These are phyloP conservation scores for Vigna radiata DNA, from an alignment of 306 rosid genomes.

Conservation along the genomic window DNA sequence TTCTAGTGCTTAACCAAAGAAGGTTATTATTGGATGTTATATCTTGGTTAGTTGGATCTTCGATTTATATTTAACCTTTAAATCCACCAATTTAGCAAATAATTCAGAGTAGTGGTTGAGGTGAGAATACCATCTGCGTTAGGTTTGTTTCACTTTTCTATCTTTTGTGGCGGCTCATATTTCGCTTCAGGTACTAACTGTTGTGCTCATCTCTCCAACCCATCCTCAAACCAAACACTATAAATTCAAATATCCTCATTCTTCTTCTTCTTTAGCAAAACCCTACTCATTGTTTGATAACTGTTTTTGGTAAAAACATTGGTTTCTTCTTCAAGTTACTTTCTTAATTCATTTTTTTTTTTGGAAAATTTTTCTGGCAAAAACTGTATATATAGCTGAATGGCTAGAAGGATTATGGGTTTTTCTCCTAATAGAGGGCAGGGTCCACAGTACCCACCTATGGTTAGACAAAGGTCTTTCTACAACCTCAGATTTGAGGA, in stretches of 20 bases:
- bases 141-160: slow-evolving; percentile 30
- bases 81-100: slow-evolving; percentile 48
- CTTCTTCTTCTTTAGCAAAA: background rate
- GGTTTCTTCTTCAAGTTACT: background rate
- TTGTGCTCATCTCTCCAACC: slow-evolving; percentile 1
- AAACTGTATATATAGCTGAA: background rate
- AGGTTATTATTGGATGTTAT: slow-evolving; percentile 13
- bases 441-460: slow-evolving; percentile 35
- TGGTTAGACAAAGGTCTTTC: slow-evolving; percentile 34
- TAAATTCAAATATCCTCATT: background rate
- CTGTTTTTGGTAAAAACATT: background rate
- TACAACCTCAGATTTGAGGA: slow-evolving; percentile 46
- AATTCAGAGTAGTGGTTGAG: slow-evolving; percentile 52
- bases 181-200: slow-evolving; percentile 39
- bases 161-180: slow-evolving; percentile 53
- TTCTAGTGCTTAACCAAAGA: background rate
- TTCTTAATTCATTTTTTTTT: background rate
- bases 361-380: background rate
- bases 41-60: slow-evolving; percentile 23
- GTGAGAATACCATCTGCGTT: slow-evolving; percentile 14
- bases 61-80: slow-evolving; percentile 18
- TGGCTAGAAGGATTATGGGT: slow-evolving; percentile 42
- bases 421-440: slow-evolving; percentile 47
- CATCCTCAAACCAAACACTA: background rate
- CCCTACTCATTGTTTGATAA: background rate